Conservation (phyloP, 1,284 basidiomycete species). For the Cutaneotrichosporon sp. region DNA sequence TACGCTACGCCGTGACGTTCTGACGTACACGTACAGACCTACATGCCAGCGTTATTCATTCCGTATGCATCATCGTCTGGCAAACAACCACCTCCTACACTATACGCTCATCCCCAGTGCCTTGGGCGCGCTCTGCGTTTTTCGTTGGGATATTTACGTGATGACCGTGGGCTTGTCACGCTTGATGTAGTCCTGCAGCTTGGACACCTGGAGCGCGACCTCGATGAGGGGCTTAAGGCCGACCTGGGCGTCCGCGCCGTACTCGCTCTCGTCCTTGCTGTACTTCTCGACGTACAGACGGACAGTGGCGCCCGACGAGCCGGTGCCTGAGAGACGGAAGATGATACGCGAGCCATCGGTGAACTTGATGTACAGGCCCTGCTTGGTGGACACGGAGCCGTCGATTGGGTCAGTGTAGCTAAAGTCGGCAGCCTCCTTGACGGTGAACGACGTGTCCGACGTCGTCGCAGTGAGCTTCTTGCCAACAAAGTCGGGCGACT, state of each 20-base stretch:
- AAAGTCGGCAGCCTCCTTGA: conserved; percentile 78
- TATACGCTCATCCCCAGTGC: neutral
- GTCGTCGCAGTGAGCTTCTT: conserved; percentile 62
- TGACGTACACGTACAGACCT: neutral
- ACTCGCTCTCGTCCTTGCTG: conserved; percentile 70
- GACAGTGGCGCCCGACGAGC: conserved; percentile 90
- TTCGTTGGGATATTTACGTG: too few relatives aligned
- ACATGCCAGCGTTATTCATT: neutral
- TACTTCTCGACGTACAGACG: conserved; percentile 91
- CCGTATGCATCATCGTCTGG: neutral
- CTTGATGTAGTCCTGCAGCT: conserved; percentile 78
- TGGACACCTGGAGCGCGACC: conserved; percentile 77
- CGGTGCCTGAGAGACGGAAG: conserved; percentile 92
- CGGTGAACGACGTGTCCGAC: conserved; percentile 67
- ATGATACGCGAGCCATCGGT: conserved; percentile 87
- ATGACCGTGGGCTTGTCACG: conserved; percentile 92
- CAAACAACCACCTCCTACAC: neutral
- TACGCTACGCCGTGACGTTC: neutral
- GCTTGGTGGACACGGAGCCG: conserved; percentile 84
- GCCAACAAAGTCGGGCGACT: conserved; percentile 61
- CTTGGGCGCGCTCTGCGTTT: neutral
- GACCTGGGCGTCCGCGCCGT: conserved; percentile 70
- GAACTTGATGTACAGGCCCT: conserved; percentile 90
- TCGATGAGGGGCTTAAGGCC: conserved; percentile 94
- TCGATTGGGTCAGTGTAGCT: conserved; percentile 98